Conservation (phyloP, 2,329 filamentous ascomycete species). For the Verticillium klebahnii region DNA sequence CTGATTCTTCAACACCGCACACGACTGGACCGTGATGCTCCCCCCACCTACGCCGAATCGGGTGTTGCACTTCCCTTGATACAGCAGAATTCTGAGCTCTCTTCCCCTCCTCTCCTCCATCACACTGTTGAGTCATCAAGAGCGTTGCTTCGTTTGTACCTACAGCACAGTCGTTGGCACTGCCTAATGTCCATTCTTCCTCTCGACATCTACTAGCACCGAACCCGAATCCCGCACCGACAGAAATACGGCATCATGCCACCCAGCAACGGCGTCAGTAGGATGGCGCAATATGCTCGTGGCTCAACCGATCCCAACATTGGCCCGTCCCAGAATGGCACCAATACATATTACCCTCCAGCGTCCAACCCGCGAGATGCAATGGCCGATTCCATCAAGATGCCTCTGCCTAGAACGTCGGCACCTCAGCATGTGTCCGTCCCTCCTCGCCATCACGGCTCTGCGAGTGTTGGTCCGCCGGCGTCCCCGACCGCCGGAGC, state of each 20-base stretch:
- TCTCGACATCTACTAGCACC: too few relatives aligned
- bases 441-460: conserved; percentile 18
- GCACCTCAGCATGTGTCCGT: conserved; percentile 19
- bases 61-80: too few relatives aligned
- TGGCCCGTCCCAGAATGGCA: neutral
- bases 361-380: conserved; percentile 16
- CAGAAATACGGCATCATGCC: conserved; percentile 7
- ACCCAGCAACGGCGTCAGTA: conserved; percentile 6
- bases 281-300: conserved; percentile 12
- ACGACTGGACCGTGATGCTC: neutral
- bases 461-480: conserved; percentile 17
- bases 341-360: neutral
- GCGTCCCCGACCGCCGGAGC: conserved; percentile 15
- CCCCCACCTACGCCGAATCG: neutral
- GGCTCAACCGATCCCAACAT: conserved; percentile 5
- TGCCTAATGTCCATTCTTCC: too few relatives aligned
- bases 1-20: neutral
- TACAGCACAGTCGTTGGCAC: too few relatives aligned
- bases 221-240: neutral
- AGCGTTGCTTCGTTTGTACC: too few relatives aligned
- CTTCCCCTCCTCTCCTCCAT: too few relatives aligned
- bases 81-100: too few relatives aligned
- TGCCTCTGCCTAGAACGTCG: conserved; percentile 25
- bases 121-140: too few relatives aligned
- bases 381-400: conserved; percentile 27